These are phyloP conservation scores for Pleurotus platypus DNA, from an alignment of 768 basidiomycete species.

Conservation along the genomic window DNA sequence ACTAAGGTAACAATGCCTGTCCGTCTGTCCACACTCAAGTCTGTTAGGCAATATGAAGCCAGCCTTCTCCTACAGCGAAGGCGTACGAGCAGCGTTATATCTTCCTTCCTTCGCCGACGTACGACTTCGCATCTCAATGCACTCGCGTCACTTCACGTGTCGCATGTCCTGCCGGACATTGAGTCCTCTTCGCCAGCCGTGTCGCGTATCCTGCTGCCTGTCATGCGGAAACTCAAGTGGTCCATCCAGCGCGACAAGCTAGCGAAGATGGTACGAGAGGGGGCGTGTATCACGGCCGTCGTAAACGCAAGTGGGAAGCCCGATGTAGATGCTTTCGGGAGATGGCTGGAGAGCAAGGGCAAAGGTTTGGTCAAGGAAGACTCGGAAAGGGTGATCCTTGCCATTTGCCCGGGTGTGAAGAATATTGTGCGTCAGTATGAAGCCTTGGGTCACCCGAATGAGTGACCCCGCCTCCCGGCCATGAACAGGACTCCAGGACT, in stretches of 20 bases:
- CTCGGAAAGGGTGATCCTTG: slow-evolving; percentile 62
- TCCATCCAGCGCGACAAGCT: slow-evolving; percentile 60
- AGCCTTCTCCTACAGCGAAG: slow-evolving; percentile 49
- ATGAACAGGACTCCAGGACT: too few relatives aligned
- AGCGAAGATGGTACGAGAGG: slow-evolving; percentile 52
- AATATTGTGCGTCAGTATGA: slow-evolving; percentile 63
- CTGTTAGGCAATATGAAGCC: slow-evolving; percentile 64
- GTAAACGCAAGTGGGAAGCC: slow-evolving; percentile 14
- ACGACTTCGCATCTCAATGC: slow-evolving; percentile 25
- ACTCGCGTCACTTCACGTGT: slow-evolving; percentile 42
- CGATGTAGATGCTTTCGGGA: slow-evolving; percentile 33
- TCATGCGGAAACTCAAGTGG: slow-evolving; percentile 70
- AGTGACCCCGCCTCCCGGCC: neutral
- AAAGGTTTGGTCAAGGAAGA: slow-evolving; percentile 46
- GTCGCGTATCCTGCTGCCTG: slow-evolving; percentile 59
- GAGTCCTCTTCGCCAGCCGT: slow-evolving; percentile 55
- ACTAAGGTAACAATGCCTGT: slow-evolving; percentile 8
- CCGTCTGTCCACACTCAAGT: slow-evolving; percentile 30
- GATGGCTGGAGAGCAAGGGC: slow-evolving; percentile 58
- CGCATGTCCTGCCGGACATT: slow-evolving; percentile 59
- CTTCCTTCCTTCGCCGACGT: slow-evolving; percentile 51
- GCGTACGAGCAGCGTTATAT: slow-evolving; percentile 49
- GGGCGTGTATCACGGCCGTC: slow-evolving; percentile 22
- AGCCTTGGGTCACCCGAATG: slow-evolving; percentile 16
- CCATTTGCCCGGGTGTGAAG: slow-evolving; percentile 62